Percentiles rank a stretch among this genome's conserved stretches.
phyloP scores from a whole-genome alignment of 192 early-diverging fungal genomes.

The Umbelopsis sp. region DNA sequence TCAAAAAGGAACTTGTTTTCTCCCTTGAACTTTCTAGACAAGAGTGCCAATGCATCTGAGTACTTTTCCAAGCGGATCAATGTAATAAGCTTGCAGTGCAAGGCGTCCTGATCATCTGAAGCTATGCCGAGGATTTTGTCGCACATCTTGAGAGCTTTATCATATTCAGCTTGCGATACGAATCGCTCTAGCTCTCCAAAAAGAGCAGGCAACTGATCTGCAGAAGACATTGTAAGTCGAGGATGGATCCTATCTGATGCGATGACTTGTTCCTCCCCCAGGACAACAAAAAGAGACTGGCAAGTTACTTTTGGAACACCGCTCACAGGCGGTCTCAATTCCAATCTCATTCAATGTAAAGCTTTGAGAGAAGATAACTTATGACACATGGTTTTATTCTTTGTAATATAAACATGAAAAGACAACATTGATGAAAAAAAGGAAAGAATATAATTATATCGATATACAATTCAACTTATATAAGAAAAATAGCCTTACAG shows the following conservation, averaged over 20 bases:
- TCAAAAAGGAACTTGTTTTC: constrained; percentile 51
- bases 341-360: no score
- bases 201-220: constrained; percentile 27
- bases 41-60: constrained; percentile 48
- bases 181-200: constrained; percentile 56
- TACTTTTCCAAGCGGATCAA: constrained; percentile 59
- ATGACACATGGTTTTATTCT: not conserved
- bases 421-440: not conserved
- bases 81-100: constrained; percentile 60
- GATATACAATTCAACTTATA: not conserved
- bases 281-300: no score
- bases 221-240: not conserved
- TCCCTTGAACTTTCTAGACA: constrained; percentile 42
- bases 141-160: constrained; percentile 48
- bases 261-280: no score
- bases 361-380: no score
- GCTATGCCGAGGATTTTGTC: constrained; percentile 52
- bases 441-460: not conserved
- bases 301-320: not conserved
- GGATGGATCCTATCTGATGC: not conserved
- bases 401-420: not conserved
- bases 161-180: constrained; percentile 53
- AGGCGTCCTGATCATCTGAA: constrained; percentile 51
- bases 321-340: not conserved
- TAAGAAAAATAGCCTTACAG: not conserved